phyloP scores from a whole-genome alignment of 2,329 filamentous ascomycete species.

The Calonectria honghensis region DNA sequence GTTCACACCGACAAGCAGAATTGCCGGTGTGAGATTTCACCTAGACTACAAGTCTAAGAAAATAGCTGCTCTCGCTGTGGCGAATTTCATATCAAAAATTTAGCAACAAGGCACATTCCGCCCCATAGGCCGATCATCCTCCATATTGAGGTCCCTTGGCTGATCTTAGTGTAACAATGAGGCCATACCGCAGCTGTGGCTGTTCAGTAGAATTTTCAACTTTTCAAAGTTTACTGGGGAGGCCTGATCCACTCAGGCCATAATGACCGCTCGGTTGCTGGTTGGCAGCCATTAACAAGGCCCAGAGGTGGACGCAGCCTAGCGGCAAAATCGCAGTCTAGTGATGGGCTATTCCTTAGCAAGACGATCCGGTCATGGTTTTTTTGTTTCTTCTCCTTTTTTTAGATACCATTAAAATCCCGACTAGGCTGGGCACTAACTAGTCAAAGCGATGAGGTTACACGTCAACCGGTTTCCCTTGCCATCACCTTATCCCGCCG shows the following conservation, averaged over 20 bases:
- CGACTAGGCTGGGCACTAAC: neutral
- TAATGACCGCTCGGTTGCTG: conserved; percentile 1
- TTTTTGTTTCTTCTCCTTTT: conserved; percentile 2
- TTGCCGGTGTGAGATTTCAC: conserved; percentile 3
- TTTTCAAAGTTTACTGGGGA: conserved; percentile 14
- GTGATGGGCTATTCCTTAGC: neutral
- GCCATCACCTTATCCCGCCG: neutral
- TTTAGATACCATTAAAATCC: conserved; percentile 14
- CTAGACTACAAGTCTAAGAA: conserved; percentile 5
- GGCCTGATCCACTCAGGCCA: neutral
- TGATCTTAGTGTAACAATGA: conserved; percentile 3
- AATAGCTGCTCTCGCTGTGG: conserved; percentile 14
- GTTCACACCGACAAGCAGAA: conserved; percentile 18
- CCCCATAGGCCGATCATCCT: neutral
- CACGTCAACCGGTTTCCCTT: neutral
- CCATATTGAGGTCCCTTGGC: conserved; percentile 1
- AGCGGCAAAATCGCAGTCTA: conserved; percentile 2
- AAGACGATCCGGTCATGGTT: conserved; percentile 2
- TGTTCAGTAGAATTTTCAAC: conserved; percentile 38
- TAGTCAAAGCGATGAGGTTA: neutral
- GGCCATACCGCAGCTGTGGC: conserved; percentile 36
- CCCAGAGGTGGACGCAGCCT: neutral
- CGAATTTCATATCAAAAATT: conserved; percentile 33
- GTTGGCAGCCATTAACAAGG: neutral
- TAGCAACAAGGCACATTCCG: conserved; percentile 8